Evolutionary conservation across 2,329 filamentous ascomycete species (phyloP), one percentile per base, ranked within the genome.

Genomic region (Gliomastix tumulicola): DNA sequence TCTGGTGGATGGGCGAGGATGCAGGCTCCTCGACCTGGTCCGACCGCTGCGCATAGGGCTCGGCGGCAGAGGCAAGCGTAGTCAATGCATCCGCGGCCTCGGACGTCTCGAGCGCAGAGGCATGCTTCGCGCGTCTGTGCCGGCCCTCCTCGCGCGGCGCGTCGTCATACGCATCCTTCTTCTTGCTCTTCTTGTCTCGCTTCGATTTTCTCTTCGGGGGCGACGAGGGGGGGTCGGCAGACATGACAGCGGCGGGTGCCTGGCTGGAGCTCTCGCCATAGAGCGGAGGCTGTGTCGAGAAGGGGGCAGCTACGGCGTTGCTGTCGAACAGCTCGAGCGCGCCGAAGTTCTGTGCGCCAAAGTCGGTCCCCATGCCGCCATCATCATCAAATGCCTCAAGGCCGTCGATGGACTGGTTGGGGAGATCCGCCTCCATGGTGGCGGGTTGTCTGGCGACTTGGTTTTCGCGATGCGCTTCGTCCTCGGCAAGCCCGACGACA

Each of bases 261-360:
- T 43, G 47, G 21, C 40, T 41, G 30, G 17, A 28, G 6, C 33
- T 22, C 4, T 42, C 42, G 16, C 44, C 44, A 7, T 43, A 21
- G 18, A 37, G 28, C 20, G 47, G 39, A 7, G 45, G 28, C 35
- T 55, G 52, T 7, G 56, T 55, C 7, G 55, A 51, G 33, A 52
- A 54, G n/a, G 54, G 50, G 12, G 46, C 44, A 30, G 51, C 46
- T 31, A 50, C 46, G 33, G 52, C 44, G 43, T 58, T 61, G 48
- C 58, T 62, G 40, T 62, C 56, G 36, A 62, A 62, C 49, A 62
- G 57, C 33, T 61, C 55, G 35, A 62, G 51, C 18, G 54, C 37
- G 17, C 57, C 59, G 38, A 61, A 61, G 35, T 60, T 54, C 27
- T 44, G 45, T n/a, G n/a, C n/a, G n/a, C n/a, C n/a, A 30, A 59